A percentile compares a stretch with the other conserved stretches of the same genome.
These are phyloP conservation scores for Crithidia bombi DNA, from an alignment of 208 protist species.

Conservation along the genomic window DNA sequence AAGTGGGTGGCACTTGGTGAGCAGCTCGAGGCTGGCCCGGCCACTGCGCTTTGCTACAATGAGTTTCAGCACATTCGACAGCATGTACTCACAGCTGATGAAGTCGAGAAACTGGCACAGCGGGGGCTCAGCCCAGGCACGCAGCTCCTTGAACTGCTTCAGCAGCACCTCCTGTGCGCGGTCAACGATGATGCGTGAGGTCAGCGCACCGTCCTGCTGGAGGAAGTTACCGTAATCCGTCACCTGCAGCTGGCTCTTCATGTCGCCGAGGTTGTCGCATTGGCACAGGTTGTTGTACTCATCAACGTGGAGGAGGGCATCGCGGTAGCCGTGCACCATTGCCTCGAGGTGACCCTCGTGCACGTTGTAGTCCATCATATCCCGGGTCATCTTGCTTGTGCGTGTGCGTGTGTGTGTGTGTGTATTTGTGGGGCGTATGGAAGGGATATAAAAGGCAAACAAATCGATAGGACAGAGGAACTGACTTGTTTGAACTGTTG, in stretches of 20 bases:
- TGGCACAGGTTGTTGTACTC: conserved; percentile 98
- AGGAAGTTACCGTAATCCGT: conserved; percentile 99
- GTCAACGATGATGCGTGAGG: conserved; percentile 91
- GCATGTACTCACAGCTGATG: conserved; percentile 99
- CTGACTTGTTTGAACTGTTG: too few relatives aligned
- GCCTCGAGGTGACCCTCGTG: conserved; percentile 90
- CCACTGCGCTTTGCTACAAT: conserved; percentile 89
- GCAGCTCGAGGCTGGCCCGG: conserved; percentile 81
- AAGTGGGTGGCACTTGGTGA: conserved; percentile 98
- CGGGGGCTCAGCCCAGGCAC: conserved; percentile 93
- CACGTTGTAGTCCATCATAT: conserved; percentile 86
- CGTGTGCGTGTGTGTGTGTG: conserved; percentile 3
- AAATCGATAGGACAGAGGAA: too few relatives aligned
- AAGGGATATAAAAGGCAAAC: too few relatives aligned
- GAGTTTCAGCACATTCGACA: conserved; percentile 93
- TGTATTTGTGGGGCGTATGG: background rate
- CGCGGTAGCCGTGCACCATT: conserved; percentile 91
- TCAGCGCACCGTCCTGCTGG: conserved; percentile 93
- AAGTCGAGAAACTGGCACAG: conserved; percentile 98
- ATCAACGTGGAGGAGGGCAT: conserved; percentile 90
- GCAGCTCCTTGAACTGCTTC: conserved; percentile 96
- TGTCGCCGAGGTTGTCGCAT: conserved; percentile 98
- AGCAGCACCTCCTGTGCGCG: conserved; percentile 96
- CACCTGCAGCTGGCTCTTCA: conserved; percentile 97
- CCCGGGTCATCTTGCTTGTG: conserved; percentile 46